A percentile compares a stretch with the other conserved stretches of the same genome.
These are phyloP conservation scores for Rhodomyrtus tomentosa DNA, from an alignment of 345 rosid genomes.

Conservation along the genomic window DNA sequence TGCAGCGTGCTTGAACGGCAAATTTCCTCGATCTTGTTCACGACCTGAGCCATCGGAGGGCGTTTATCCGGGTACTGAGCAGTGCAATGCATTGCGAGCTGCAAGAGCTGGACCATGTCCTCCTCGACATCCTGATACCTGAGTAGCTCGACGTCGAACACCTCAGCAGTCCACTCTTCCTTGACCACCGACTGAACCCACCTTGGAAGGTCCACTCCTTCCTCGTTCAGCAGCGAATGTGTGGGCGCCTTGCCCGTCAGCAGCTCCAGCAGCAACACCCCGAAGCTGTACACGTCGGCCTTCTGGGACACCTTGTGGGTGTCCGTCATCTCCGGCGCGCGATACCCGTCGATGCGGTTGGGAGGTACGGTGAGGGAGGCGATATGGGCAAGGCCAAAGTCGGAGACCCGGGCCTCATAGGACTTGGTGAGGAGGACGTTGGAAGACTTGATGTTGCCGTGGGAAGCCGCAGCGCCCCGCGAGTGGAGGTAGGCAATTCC, in stretches of 20 bases:
- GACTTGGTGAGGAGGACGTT: constrained; percentile 32
- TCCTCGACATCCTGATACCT: constrained; percentile 31
- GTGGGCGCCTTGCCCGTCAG: constrained; percentile 35
- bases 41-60: constrained; percentile 23
- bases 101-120: constrained; percentile 31
- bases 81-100: constrained; percentile 29
- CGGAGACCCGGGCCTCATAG: constrained; percentile 30
- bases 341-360: constrained; percentile 33
- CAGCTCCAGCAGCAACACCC: constrained; percentile 25
- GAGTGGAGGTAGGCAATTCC: constrained; percentile 31
- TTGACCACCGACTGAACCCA: constrained; percentile 37
- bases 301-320: constrained; percentile 29
- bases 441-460: constrained; percentile 42
- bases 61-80: constrained; percentile 36
- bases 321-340: constrained; percentile 37
- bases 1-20: not conserved
- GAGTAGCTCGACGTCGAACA: constrained; percentile 32
- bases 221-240: constrained; percentile 21
- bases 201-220: constrained; percentile 39
- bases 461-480: constrained; percentile 16
- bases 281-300: constrained; percentile 42
- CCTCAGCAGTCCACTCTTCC: constrained; percentile 36
- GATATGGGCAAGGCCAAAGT: constrained; percentile 26
- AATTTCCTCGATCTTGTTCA: constrained; percentile 12
- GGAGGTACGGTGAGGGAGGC: constrained; percentile 18